Evolutionary conservation across 495 filamentous ascomycete genomes (phyloP).

Genomic region (Xeromyces bisporus): DNA sequence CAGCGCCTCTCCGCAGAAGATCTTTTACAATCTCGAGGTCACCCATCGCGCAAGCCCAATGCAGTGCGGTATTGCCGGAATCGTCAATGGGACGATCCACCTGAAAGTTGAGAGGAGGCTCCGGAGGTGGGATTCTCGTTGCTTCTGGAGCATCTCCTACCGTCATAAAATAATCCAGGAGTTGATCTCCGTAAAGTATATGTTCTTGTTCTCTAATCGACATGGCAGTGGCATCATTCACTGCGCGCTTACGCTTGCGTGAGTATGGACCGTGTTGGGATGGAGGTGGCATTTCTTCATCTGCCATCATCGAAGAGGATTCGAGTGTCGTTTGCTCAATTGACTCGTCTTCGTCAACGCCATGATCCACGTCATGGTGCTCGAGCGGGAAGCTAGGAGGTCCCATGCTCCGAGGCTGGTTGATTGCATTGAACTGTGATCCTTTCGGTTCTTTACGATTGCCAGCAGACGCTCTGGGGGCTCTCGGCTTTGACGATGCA

Average conservation of each 20-base stretch:
- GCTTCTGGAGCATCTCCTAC: slow-evolving; percentile 48
- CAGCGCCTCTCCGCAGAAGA: slow-evolving; percentile 59
- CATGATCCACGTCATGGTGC: slow-evolving; percentile 34
- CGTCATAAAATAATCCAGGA: slow-evolving; percentile 90
- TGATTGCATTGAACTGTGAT: slow-evolving; percentile 24
- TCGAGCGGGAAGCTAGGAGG: slow-evolving; percentile 35
- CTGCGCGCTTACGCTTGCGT: slow-evolving; percentile 59
- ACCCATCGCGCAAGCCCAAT: slow-evolving; percentile 98
- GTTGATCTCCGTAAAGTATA: slow-evolving; percentile 74
- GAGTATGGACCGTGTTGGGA: slow-evolving; percentile 49
- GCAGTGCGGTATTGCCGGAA: slow-evolving; percentile 73
- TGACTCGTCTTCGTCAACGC: slow-evolving; percentile 65
- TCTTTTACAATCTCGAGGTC: slow-evolving; percentile 81
- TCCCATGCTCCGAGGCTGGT: slow-evolving; percentile 26
- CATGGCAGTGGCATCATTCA: slow-evolving; percentile 39
- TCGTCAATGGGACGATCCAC: slow-evolving; percentile 80
- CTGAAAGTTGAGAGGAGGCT: slow-evolving; percentile 67
- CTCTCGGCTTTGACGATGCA: slow-evolving; percentile 49
- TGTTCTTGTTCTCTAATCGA: slow-evolving; percentile 62
- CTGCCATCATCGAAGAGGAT: slow-evolving; percentile 65
- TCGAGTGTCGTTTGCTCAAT: slow-evolving; percentile 65
- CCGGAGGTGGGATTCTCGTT: slow-evolving; percentile 42
- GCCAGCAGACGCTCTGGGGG: slow-evolving; percentile 31
- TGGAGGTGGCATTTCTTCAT: slow-evolving; percentile 55
- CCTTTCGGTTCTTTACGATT: slow-evolving; percentile 16